Base-by-base conservation (phyloP, 306 rosid genomes). In the Gastrolobium villosum region DNA sequence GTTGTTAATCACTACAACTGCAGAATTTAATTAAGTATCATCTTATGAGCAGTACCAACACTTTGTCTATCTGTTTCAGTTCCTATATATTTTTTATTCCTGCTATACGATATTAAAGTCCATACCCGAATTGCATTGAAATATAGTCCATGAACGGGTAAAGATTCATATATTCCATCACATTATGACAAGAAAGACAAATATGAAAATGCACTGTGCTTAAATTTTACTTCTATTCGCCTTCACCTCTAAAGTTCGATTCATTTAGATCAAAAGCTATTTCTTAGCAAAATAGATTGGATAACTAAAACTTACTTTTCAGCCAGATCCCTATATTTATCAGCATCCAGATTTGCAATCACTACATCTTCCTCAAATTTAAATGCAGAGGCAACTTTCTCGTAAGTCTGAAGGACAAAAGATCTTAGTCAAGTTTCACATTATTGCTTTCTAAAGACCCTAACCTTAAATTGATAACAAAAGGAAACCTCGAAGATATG, bases 321-420 rank as follows among this genome's bases (percentile, higher is more conserved):
- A 70, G 92, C 98, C 37, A 95, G 82, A 77, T 91, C 97, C 85
- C 66, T 91, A 85, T 93, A 82, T 63, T 89, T 93, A 86, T 95
- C 98, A 50, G 99, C 93, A 84, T 95, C 98, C 74, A 95, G 67
- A 78, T 93, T 95, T 53, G 96, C 99, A 81, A 93, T 83, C 83
- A 89, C 97, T 7, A 93, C 97, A 44, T 72, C 81, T 11, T 79
- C 88, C 57, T 96, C 96, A 73, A 79, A 76, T 86, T 83, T 89
- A 83, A 93, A 96, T 34, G 94, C 98, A 1, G 97, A 5, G 54
- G 98, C 99, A 75, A 93, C 94, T 87, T 88, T 91, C 85, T 93
- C 94, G 73, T 91, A 96, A 43, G 79, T 86, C 98, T 93, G 84
- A 71, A 69, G 35, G 48, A 65, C 41, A 75, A 77, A 70, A 76